Evolutionary conservation across 305 asterid genomes (phyloP), one percentile per base, ranked within the genome.

Genomic region (Fraxinus latifolia): DNA sequence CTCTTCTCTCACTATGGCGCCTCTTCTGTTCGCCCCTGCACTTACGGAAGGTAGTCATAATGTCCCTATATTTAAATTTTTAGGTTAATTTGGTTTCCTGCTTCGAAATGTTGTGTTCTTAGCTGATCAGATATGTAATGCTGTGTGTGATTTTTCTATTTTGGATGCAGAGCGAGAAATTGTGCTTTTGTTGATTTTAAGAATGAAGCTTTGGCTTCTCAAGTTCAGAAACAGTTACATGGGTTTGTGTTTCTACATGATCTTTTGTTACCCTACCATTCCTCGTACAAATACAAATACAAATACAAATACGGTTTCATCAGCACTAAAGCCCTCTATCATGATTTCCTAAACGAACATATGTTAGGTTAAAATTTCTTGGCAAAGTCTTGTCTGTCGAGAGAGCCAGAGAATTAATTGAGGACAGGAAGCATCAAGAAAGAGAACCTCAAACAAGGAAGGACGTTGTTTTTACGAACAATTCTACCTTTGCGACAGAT

Each of bases 1-100:
- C 90, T 95, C 82, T 90, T 95, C 85, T 91, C 98, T 71, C 91
- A 93, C 82, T 95, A 92, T 65, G 97, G 97, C 53, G 97, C 97
- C 81, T 86, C 93, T 80, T 87, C 95, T 27, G 92, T 92, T 19
- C 96, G 97, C 21, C 92, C 92, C 37, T 90, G 89, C 79, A 72
- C 93, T 79, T 85, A 85, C 83, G 91, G 93, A 82, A 92, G 95
- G 97, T 90, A 68, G 5, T 25, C 14, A 36, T 44, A 3, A 3
- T 33, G 8, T 67, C 15, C 33, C 31, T 14, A 12, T 17, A 4
- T 53, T 32, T 3, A 12, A 44, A 37, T 37, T 37, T 37, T 37
- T 37, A 37, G 44, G 55, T 50, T 4, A 19, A 17, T 50, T 74
- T 31, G 19, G 27, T 79, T 17, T 58, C 74, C 9, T 17, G 14